These are phyloP conservation scores for Hsuehochloa calcarea DNA, from an alignment of 176 grass and related monocot genomes.

Conservation along the genomic window DNA sequence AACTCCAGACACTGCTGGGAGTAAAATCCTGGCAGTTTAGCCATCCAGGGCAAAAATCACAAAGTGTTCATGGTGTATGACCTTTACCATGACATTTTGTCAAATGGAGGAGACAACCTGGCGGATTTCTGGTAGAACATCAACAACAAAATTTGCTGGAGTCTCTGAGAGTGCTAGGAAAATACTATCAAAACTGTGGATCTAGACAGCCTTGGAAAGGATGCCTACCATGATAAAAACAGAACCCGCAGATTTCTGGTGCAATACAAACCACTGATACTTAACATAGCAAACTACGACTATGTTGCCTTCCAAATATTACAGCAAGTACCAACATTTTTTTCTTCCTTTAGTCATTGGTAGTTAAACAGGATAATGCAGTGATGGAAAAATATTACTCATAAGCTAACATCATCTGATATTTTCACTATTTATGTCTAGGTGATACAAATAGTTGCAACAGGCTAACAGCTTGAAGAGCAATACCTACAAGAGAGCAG, in stretches of 20 bases:
- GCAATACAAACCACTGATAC: neutral
- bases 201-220: neutral
- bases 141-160: neutral
- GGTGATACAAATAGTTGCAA: constrained; percentile 21
- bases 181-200: neutral
- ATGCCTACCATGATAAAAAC: constrained; percentile 5
- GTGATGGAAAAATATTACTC: neutral
- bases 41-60: neutral
- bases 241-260: neutral
- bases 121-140: neutral
- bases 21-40: constrained; percentile 5
- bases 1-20: neutral
- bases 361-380: constrained; percentile 4
- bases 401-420: neutral
- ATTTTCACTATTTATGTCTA: constrained; percentile 12
- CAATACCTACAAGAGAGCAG: constrained; percentile 89
- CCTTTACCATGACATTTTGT: neutral
- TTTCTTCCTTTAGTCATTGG: neutral
- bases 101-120: neutral
- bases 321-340: neutral
- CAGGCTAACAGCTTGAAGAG: constrained; percentile 51
- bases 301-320: neutral
- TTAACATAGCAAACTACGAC: neutral
- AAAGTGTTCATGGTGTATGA: neutral
- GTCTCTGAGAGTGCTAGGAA: neutral